Evolutionary conservation across 139 green algal genomes (phyloP).

Genomic region (Tetradesmus lagerheimii): DNA sequence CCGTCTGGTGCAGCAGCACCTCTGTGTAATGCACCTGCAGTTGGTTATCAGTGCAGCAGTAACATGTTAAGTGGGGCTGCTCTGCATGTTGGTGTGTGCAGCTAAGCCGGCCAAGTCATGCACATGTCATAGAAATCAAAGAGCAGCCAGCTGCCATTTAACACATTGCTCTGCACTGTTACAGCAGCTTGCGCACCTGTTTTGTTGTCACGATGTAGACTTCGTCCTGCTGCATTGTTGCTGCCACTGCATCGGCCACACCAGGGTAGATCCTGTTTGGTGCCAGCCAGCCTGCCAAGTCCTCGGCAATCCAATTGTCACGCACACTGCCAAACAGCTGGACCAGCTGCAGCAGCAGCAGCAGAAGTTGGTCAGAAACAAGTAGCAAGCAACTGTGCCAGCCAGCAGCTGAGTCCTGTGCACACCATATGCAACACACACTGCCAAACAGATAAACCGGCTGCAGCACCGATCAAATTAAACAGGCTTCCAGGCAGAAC

Average conservation of each 20-base stretch:
- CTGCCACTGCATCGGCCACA: conserved; percentile 76
- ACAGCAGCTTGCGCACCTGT: conserved; percentile 72
- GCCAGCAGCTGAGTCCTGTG: background rate
- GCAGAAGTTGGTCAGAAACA: conserved; percentile 14
- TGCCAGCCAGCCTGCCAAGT: conserved; percentile 93
- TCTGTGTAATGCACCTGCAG: conserved; percentile 85
- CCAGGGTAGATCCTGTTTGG: conserved; percentile 95
- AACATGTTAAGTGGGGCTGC: no score
- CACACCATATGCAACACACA: background rate
- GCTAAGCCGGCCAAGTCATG: no score
- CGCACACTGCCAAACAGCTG: conserved; percentile 91
- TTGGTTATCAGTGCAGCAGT: no score
- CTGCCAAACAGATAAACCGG: background rate
- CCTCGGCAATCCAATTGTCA: conserved; percentile 93
- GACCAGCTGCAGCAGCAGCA: conserved; percentile 79
- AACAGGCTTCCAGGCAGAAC: no score
- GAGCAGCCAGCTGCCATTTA: no score
- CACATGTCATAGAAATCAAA: no score
- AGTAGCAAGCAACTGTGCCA: background rate
- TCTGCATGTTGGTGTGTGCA: no score
- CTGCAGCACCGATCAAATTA: background rate
- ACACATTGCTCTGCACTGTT: background rate
- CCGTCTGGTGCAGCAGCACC: conserved; percentile 87
- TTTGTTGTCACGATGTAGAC: conserved; percentile 99
- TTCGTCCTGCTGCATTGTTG: conserved; percentile 67